A percentile compares a stretch with the other conserved stretches of the same genome.
Conservation (phyloP, 129 eudicot genomes). For the Chrysanthemum lavandulifolium region DNA sequence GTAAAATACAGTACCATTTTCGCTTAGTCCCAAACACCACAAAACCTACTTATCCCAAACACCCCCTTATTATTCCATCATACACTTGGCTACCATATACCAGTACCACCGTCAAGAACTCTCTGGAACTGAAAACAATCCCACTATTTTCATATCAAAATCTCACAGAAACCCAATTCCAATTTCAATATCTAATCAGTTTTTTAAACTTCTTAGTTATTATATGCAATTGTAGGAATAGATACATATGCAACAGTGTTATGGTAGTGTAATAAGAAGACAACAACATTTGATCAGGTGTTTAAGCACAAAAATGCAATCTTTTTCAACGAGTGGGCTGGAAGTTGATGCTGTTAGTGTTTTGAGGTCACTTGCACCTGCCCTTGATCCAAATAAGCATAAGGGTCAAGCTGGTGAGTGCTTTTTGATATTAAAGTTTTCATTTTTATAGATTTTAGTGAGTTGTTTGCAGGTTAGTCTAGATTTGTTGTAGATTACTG, state of each 20-base stretch:
- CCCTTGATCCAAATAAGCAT: conserved; percentile 61
- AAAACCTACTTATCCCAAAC: too few relatives aligned
- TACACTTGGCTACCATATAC: too few relatives aligned
- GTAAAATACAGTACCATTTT: too few relatives aligned
- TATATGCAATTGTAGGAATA: not conserved
- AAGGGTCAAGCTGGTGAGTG: conserved; percentile 96
- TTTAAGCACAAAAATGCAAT: conserved; percentile 1
- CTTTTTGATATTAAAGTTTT: not conserved
- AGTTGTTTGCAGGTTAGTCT: too few relatives aligned
- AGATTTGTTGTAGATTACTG: not conserved
- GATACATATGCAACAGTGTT: not conserved
- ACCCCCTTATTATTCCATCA: too few relatives aligned
- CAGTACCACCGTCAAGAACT: too few relatives aligned
- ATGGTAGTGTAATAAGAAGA: not conserved
- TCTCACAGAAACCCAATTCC: too few relatives aligned
- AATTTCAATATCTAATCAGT: too few relatives aligned
- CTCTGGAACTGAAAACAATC: too few relatives aligned
- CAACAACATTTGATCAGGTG: conserved; percentile 9
- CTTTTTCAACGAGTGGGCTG: not conserved
- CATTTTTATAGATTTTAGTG: not conserved
- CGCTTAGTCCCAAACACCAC: too few relatives aligned
- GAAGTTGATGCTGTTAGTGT: conserved; percentile 6
- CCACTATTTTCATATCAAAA: too few relatives aligned
- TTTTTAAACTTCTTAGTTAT: too few relatives aligned
- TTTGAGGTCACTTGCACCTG: conserved; percentile 31